Conservation (phyloP, 139 green algal genomes). For the Medakamo hakoo region DNA sequence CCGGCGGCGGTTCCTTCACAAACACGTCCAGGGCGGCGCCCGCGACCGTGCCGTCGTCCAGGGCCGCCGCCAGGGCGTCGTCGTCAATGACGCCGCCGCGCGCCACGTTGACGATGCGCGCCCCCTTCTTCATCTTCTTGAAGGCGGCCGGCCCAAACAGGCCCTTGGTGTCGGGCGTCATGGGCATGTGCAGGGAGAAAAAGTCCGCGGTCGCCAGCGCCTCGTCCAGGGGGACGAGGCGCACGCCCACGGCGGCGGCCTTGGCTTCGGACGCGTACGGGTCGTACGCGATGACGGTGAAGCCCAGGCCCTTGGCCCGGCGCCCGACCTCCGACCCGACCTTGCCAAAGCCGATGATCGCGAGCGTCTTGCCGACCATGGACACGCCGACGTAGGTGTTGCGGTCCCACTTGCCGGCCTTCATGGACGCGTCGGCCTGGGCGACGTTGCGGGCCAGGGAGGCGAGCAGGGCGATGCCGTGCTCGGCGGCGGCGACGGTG, state of each 20-base stretch:
- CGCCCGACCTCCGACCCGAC: slow-evolving; percentile 65
- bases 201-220: slow-evolving; percentile 62
- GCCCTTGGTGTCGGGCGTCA: slow-evolving; percentile 55
- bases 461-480: slow-evolving; percentile 87
- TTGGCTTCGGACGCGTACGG: slow-evolving; percentile 76
- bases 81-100: slow-evolving; percentile 90
- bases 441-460: slow-evolving; percentile 71
- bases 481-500: slow-evolving; percentile 89
- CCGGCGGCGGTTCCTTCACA: slow-evolving; percentile 54
- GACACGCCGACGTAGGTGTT: slow-evolving; percentile 67
- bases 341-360: slow-evolving; percentile 94
- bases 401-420: slow-evolving; percentile 74
- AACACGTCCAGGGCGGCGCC: slow-evolving; percentile 85
- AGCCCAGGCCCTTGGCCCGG: slow-evolving; percentile 70
- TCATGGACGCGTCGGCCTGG: slow-evolving; percentile 77
- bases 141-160: slow-evolving; percentile 82
- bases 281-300: slow-evolving; percentile 75
- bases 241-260: slow-evolving; percentile 53
- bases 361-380: slow-evolving; percentile 82
- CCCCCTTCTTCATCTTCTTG: slow-evolving; percentile 72
- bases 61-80: slow-evolving; percentile 48
- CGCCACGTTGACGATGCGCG: slow-evolving; percentile 86
- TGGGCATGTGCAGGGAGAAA: slow-evolving; percentile 77
- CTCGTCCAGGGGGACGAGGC: slow-evolving; percentile 75
- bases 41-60: slow-evolving; percentile 61